Conservation (phyloP, 2,329 filamentous ascomycete species). For the Incumbomyces delicatus region DNA sequence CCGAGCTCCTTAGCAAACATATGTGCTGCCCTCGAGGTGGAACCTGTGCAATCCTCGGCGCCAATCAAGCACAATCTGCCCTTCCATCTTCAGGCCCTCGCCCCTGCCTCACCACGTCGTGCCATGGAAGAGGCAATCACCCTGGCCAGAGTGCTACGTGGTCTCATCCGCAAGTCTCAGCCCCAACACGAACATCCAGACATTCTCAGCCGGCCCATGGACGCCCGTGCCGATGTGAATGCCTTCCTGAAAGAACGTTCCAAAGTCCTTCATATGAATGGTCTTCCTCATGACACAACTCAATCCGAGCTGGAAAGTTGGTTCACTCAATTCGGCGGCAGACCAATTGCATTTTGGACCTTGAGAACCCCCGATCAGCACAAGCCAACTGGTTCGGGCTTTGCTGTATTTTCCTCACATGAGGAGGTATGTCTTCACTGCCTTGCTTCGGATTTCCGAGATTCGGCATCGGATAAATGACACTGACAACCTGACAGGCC, state of each 20-base stretch:
- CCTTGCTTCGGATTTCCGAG: slow-evolving; percentile 6
- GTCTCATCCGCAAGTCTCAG: slow-evolving; percentile 91
- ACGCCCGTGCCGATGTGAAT: slow-evolving; percentile 89
- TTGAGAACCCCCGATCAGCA: slow-evolving; percentile 95
- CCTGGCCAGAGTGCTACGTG: slow-evolving; percentile 79
- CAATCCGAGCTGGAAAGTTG: slow-evolving; percentile 98
- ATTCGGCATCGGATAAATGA: not conserved
- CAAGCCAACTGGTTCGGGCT: slow-evolving; percentile 97
- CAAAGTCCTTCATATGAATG: slow-evolving; percentile 97
- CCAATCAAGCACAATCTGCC: slow-evolving; percentile 98
- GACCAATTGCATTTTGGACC: slow-evolving; percentile 98
- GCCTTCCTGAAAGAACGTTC: slow-evolving; percentile 93
- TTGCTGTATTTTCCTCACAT: slow-evolving; percentile 96
- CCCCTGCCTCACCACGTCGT: slow-evolving; percentile 85
- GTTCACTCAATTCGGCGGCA: slow-evolving; percentile 97
- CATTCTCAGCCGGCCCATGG: slow-evolving; percentile 89
- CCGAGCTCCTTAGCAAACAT: slow-evolving; percentile 95
- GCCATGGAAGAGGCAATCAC: slow-evolving; percentile 98
- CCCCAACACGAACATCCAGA: slow-evolving; percentile 88
- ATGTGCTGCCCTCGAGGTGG: slow-evolving; percentile 93
- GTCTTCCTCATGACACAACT: slow-evolving; percentile 92
- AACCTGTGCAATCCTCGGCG: slow-evolving; percentile 92
- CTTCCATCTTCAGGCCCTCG: slow-evolving; percentile 92
- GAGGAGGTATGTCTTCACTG: slow-evolving; percentile 66
- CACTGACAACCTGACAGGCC: slow-evolving; percentile 47